Evolutionary conservation across 2,329 filamentous ascomycete genomes (phyloP).

Genomic region (Penicillium sp.): DNA sequence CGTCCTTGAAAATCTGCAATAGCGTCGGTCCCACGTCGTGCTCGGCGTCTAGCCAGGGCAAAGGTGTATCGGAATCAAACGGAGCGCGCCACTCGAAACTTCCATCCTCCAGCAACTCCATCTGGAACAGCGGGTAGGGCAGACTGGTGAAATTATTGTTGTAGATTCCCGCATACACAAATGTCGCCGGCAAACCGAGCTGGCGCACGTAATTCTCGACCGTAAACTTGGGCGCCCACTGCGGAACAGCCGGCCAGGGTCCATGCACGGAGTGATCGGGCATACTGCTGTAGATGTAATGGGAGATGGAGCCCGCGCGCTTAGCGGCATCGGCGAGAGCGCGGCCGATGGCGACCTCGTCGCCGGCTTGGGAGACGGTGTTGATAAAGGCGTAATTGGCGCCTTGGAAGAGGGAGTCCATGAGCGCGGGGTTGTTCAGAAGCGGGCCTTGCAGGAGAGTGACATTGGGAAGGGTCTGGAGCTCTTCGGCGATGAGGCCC

Average conservation of each 20-base stretch:
- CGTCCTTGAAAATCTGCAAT: slow-evolving; percentile 94
- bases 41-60: slow-evolving; percentile 96
- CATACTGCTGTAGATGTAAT: slow-evolving; percentile 97
- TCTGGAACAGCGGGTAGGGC: slow-evolving; percentile 91
- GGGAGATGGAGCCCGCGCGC: slow-evolving; percentile 74
- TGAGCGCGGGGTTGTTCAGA: slow-evolving; percentile 73
- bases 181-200: slow-evolving; percentile 83
- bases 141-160: slow-evolving; percentile 99
- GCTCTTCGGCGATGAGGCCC: slow-evolving; percentile 86
- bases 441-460: slow-evolving; percentile 70
- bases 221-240: slow-evolving; percentile 91
- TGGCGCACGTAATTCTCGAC: slow-evolving; percentile 90
- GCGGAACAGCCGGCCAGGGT: slow-evolving; percentile 81
- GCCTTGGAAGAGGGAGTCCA: slow-evolving; percentile 79
- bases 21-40: slow-evolving; percentile 94
- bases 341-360: slow-evolving; percentile 88
- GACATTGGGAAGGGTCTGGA: slow-evolving; percentile 81
- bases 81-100: slow-evolving; percentile 93
- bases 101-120: slow-evolving; percentile 83
- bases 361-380: slow-evolving; percentile 88
- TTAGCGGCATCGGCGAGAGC: slow-evolving; percentile 89
- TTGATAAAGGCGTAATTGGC: slow-evolving; percentile 95
- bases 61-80: slow-evolving; percentile 84
- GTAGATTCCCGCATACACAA: slow-evolving; percentile 96
- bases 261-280: slow-evolving; percentile 87